Conservation (phyloP, 371 early-diverging fungal genomes). For the Mortierella sp. region DNA sequence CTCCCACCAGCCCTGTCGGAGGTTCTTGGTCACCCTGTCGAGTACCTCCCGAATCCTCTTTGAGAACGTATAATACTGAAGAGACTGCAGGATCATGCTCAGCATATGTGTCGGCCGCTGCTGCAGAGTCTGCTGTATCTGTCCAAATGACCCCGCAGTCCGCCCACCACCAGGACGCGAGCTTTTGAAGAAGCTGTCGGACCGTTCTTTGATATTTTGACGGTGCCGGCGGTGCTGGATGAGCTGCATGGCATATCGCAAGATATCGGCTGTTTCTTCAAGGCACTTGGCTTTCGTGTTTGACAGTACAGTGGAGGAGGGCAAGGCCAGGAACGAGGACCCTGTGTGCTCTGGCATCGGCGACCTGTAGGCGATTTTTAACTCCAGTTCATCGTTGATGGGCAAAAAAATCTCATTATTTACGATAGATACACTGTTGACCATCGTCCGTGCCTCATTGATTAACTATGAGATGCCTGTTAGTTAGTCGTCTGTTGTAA, state of each 20-base stretch:
- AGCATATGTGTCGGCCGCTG: conserved; percentile 46
- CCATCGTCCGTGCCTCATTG: conserved; percentile 65
- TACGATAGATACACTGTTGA: conserved; percentile 60
- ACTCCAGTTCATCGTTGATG: conserved; percentile 67
- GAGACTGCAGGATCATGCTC: conserved; percentile 24
- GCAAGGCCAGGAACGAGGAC: background rate
- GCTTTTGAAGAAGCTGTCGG: conserved; percentile 51
- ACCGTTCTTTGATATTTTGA: conserved; percentile 46
- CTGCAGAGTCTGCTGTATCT: conserved; percentile 41
- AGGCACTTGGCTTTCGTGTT: conserved; percentile 6
- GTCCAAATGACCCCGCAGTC: conserved; percentile 34
- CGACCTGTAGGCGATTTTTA: conserved; percentile 49
- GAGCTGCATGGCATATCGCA: conserved; percentile 36
- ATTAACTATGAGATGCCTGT: conserved; percentile 60
- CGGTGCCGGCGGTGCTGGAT: conserved; percentile 42
- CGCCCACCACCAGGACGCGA: conserved; percentile 51
- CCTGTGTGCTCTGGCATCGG: conserved; percentile 9
- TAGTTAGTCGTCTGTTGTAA: no score
- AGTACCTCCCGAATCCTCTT: conserved; percentile 37
- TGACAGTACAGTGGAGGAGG: background rate
- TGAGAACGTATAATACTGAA: conserved; percentile 48
- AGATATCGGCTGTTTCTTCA: conserved; percentile 29
- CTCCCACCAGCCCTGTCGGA: conserved; percentile 50
- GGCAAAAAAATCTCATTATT: conserved; percentile 65
- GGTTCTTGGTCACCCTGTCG: conserved; percentile 18